Evolutionary conservation across 768 basidiomycete species (phyloP), one percentile per base, ranked within the genome.

Genomic region (Boletus fagicola): DNA sequence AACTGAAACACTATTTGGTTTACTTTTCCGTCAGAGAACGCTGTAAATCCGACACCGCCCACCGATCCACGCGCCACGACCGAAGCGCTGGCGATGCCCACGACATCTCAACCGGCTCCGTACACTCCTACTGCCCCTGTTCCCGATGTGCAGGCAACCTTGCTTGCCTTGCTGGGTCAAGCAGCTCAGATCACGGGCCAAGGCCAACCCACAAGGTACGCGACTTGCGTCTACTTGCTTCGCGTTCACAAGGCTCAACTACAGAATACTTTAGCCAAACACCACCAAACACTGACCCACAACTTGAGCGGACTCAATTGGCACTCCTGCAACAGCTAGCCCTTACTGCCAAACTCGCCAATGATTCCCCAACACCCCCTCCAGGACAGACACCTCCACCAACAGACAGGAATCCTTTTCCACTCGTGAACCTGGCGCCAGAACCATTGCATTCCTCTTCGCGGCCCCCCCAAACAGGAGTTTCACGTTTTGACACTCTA

Each of bases 271-370:
- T 10, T 63, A 87, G 85, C 76, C 87, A 87, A 86, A 83, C 75
- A 83, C 67, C 69, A 59, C 66, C 83, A 84, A 88, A 84, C 66
- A 82, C 72, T 7, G 66, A 75, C 54, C 74, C 72, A 48, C 73
- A 73, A 50, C 65, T 83, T 64, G 81, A 83, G 60, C 72, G 80
- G 51, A 74, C 77, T 59, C 87, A 88, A 68, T 75, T 92, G 54
- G 84, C 87, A 48, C 76, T 90, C 62, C 76, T 94, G 65, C 89
- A 91, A 68, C 90, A 90, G 68, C 79, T 92, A 69, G 80, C 88
- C 52, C 83, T 85, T 65, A 81, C 82, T 64, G 82, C 86, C 42
- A 78, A 74, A 58, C 69, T 70, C 40, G 71, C 65, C 63, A 77
- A 70, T 56, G 73, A 59, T 54, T 74, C 62, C 7, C 51, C 54